Base-by-base conservation (phyloP, 2,329 filamentous ascomycete species). In the Colletotrichum viniferum region DNA sequence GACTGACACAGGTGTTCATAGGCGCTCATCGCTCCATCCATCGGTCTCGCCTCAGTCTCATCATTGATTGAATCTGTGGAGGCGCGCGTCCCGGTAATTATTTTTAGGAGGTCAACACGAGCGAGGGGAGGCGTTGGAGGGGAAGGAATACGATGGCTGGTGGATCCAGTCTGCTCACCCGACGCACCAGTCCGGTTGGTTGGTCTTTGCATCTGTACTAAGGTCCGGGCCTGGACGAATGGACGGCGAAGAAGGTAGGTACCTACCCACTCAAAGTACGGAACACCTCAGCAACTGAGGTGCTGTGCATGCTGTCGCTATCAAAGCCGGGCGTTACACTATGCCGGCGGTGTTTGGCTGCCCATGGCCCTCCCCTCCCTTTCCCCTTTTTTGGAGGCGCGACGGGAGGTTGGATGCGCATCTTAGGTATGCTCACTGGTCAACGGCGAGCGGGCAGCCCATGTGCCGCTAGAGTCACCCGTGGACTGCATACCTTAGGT, bases 91-190 rank as follows among this genome's bases (percentile, higher is more conserved):
- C 30, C 24, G 62, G 38, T 56, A 56, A 70, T 72, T 75, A 75
- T 75, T 75, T 74, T 75, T 75, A 75, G 73, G 55, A 66, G 32
- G 69, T 43, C 69, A 75, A 75, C 69, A 75, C 73, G 73, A 75
- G 69, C 30, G 58, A 69, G 52, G 24, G 62, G 69, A 30, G 69
- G 43, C 16, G 61, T 28, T 48, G 69, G 52, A 36, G 65, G 66
- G 71, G 52, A 38, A 74, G 69, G 62, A 75, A 75, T 75, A 75
- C 73, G 73, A 75, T 75, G 69, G 28, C 61, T 26, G 55, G 73
- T 75, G 73, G 73, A 72, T 48, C 69, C 61, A 30, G 58, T 58
- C 36, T 38, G n/a, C 36, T 69, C 56, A 62, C 28, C 56, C 38
- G 58, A 69, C 62, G 56, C 64, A 60, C 52, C 52, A 72, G 34